phyloP scores from a whole-genome alignment of 495 filamentous ascomycete species.

The Xylaria castorea region DNA sequence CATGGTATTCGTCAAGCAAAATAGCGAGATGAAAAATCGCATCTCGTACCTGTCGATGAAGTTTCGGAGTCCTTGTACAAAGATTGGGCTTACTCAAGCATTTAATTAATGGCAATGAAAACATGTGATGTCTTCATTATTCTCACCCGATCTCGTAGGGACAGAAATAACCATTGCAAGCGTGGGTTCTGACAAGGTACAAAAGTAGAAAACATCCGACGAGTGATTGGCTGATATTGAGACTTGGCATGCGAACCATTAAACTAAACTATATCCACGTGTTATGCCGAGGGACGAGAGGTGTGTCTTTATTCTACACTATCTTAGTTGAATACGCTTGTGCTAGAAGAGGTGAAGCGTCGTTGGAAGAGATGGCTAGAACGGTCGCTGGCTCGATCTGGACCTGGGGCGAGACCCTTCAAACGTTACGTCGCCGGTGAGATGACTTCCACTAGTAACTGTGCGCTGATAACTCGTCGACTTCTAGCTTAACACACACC shows the following conservation, averaged over 20 bases:
- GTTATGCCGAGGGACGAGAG: not conserved
- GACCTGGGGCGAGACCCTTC: not conserved
- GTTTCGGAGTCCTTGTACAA: not conserved
- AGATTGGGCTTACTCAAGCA: not conserved
- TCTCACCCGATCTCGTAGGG: not conserved
- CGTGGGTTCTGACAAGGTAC: not conserved
- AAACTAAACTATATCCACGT: not conserved
- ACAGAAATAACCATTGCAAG: not conserved
- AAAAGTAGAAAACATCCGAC: not conserved
- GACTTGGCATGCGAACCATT: not conserved
- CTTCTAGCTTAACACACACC: not conserved
- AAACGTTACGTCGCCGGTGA: not conserved
- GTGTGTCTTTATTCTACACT: not conserved
- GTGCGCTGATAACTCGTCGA: not conserved
- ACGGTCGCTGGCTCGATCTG: not conserved
- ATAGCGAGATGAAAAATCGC: not conserved
- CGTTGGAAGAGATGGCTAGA: not conserved
- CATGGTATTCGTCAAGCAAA: too few relatives aligned
- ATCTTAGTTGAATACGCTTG: not conserved
- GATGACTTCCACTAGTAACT: not conserved
- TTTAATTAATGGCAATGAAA: not conserved
- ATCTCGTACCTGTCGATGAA: not conserved
- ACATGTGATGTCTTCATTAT: not conserved
- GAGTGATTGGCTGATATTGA: not conserved
- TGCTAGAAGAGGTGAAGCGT: slow-evolving; percentile 1